Percentiles rank a stretch among this genome's conserved stretches.
Conservation (phyloP, 345 rosid species). For the Rhizophora mangle region DNA sequence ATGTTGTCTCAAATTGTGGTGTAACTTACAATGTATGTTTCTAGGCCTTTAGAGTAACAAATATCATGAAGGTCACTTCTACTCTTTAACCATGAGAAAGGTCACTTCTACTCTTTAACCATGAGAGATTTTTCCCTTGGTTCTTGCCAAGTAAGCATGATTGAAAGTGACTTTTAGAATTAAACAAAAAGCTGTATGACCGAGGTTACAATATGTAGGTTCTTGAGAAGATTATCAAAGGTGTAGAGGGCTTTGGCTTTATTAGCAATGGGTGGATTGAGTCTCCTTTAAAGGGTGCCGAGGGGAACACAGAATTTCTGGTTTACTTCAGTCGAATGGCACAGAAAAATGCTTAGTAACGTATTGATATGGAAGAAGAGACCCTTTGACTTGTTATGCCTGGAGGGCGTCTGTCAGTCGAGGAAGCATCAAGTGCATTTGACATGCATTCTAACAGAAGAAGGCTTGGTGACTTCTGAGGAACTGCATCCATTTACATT, state of each 20-base stretch:
- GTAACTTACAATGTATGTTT: too few species aligned
- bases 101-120: too few species aligned
- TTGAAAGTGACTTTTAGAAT: background rate
- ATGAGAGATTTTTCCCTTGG: too few species aligned
- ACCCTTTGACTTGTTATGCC: background rate
- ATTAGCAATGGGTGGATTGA: conserved; percentile 71
- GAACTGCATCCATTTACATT: background rate
- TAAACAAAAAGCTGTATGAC: background rate
- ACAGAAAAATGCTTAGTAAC: conserved; percentile 25
- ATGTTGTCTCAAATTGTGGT: too few species aligned
- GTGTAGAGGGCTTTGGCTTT: conserved; percentile 73
- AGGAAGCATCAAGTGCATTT: background rate
- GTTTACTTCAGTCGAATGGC: conserved; percentile 52
- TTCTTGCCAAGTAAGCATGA: too few species aligned
- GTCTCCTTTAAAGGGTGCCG: conserved; percentile 90
- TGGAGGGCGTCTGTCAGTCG: background rate
- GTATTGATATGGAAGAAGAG: background rate
- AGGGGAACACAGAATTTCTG: conserved; percentile 87
- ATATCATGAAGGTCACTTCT: too few species aligned
- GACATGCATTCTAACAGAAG: background rate
- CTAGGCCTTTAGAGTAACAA: too few species aligned
- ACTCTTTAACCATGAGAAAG: too few species aligned
- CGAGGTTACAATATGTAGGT: conserved; percentile 42
- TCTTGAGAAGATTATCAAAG: conserved; percentile 67
- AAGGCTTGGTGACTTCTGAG: background rate